Base-by-base conservation (phyloP, 208 protist genomes). In the Leishmania guyanensis region DNA sequence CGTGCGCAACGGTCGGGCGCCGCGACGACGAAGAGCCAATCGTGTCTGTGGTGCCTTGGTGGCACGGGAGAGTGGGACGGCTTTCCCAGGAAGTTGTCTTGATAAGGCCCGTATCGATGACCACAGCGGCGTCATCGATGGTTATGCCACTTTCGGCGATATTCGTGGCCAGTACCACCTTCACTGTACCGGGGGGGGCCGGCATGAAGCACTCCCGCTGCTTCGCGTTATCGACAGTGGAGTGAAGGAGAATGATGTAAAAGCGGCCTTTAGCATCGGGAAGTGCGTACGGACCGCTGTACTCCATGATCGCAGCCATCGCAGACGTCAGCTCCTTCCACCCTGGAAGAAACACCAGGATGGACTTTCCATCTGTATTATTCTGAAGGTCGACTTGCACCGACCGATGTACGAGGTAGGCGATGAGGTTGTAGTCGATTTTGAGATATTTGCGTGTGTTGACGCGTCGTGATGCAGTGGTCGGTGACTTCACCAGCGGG, bases 301-400 rank as follows among this genome's bases (percentile, higher is more conserved):
- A 84, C 88, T 82, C 74, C 70, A 92, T 90, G 79, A 95, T 86
- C 81, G 97, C 84, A 82, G 91, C 51, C 74, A 87, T 85, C 66
- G 91, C 84, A 79, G 90, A 65, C 88, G 89, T 14, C 66, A 99
- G 98, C 75, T 99, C 99, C 83, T 98, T 96, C 93, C 99, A 99
- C 54, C 99, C 99, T 2, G 99, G 99, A 2, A 99, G 90, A 84
- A 99, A 99, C 1, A 99, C 86, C 12, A 99, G 94, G 75, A 99
- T 98, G 75, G 99, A 99, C 80, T 95, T 95, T n/a, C 89, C 90
- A 9, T 58, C 64, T 2, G 80, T 70, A 5, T 88, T 78, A 39
- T 87, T 81, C 29, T 78, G 26, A 79, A 96, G 80, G 84, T 97
- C 88, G 6, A 81, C 78, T 20, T 71, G 66, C 20, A 94, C 81